Conservation (phyloP, 164 flowering plant genomes). For the Paratinospora sagittata region DNA sequence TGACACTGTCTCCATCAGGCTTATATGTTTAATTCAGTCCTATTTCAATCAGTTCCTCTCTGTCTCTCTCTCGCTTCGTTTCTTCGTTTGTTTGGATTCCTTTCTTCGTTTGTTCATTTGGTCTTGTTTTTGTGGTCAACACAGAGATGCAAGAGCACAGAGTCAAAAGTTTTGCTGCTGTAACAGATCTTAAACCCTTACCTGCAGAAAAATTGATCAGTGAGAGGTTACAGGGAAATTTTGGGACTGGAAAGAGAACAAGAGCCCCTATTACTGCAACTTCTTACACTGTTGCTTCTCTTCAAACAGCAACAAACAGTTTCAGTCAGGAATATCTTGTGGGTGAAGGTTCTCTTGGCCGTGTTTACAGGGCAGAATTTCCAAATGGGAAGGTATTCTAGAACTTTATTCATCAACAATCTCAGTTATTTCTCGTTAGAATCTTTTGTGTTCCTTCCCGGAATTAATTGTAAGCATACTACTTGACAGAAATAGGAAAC, state of each 20-base stretch:
- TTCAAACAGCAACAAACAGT: constrained; percentile 84
- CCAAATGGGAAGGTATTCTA: constrained; percentile 76
- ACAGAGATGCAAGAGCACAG: constrained; percentile 59
- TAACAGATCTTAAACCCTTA: constrained; percentile 58
- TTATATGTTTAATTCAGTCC: too few relatives aligned
- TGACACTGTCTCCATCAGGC: too few relatives aligned
- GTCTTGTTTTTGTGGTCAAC: constrained; percentile 23
- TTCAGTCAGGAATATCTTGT: constrained; percentile 73
- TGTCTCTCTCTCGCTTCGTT: too few relatives aligned
- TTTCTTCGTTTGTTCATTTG: neutral
- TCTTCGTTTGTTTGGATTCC: too few relatives aligned
- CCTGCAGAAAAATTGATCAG: constrained; percentile 54
- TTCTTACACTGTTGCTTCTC: constrained; percentile 76
- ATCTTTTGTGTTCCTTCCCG: neutral
- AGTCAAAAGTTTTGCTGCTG: constrained; percentile 37
- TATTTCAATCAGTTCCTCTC: too few relatives aligned
- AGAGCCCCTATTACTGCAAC: constrained; percentile 80
- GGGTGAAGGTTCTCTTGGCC: constrained; percentile 98
- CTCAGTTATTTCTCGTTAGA: too few relatives aligned
- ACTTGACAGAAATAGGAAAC: neutral
- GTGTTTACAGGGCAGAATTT: constrained; percentile 89
- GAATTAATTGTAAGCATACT: neutral
- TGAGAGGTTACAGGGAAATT: constrained; percentile 46
- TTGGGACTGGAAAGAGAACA: constrained; percentile 57
- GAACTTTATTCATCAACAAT: neutral